Base-by-base conservation (phyloP, 1,284 basidiomycete species). In the Tilletia indica region DNA sequence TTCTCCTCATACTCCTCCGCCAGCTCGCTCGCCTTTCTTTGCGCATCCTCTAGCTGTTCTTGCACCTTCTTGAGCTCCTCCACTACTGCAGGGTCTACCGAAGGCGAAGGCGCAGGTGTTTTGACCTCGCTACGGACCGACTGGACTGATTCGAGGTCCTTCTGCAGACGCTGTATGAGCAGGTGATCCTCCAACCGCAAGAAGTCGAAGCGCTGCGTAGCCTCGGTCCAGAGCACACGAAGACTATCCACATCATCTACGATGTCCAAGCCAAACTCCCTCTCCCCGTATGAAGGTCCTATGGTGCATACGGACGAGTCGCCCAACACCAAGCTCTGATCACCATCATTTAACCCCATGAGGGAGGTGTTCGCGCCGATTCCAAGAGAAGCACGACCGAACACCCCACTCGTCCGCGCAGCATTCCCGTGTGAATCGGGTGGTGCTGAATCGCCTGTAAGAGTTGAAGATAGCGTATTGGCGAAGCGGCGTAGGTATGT, bases 21-120 rank as follows among this genome's bases (percentile, higher is more conserved):
- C 47, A 77, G 42, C 6, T 51, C 61, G 19, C 74, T 71, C 31
- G 75, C 69, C 68, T 74, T 72, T 63, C 73, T 74, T 67, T 70
- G 73, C 39, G 72, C 36, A 16, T 70, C 61, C 0, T 72, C 72
- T 11, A 74, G 70, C 25, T 70, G 69, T 64, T 73, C 76, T 12
- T 77, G 51, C 51, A 54, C 14, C 56, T 58, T 25, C 56, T 58
- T 31, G 4, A 58, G 56, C 56, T n/a, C 6, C 8, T 58, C 56
- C 16, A 31, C 25, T 6, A 11, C 21, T 58, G 14, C 34, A 25
- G 25, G 21, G 34, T 58, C 25, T 31, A 25, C 51, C 16, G 51
- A 54, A n/a, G 51, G 11, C 51, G 51, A n/a, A 8, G 51, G 31
- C n/a, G 25, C 21, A 6, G 56, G 56, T 14, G 42, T 14, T 14